These are phyloP conservation scores for Marsdenia floribunda DNA, from an alignment of 257 asterid genomes.

Conservation along the genomic window DNA sequence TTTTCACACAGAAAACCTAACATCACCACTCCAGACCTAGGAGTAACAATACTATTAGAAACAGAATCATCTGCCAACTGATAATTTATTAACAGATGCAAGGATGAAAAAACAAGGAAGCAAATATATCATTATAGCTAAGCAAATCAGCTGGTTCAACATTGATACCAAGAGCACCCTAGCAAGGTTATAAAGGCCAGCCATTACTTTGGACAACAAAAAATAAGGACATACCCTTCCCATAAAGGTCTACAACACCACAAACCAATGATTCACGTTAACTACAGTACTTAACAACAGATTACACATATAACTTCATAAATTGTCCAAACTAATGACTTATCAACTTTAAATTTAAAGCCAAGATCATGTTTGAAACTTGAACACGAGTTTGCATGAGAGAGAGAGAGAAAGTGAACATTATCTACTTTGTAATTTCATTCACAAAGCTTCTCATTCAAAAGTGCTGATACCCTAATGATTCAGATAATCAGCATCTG, in stretches of 20 bases:
- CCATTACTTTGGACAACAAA: constrained; percentile 92
- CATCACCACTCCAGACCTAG: constrained; percentile 92
- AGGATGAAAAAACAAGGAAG: constrained; percentile 11
- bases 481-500: constrained; percentile 72
- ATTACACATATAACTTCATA: not conserved
- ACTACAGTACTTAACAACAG: not conserved
- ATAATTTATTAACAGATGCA: not conserved
- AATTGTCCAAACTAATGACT: not conserved
- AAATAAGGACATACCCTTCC: constrained; percentile 99
- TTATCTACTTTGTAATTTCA: constrained; percentile 82
- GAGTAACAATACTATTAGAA: constrained; percentile 16
- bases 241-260: constrained; percentile 28
- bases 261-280: constrained; percentile 9
- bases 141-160: constrained; percentile 73
- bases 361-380: not conserved
- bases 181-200: constrained; percentile 86
- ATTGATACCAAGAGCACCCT: constrained; percentile 60
- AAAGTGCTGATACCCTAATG: constrained; percentile 77
- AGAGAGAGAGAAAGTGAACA: constrained; percentile 36
- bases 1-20: constrained; percentile 70
- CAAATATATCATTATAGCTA: constrained; percentile 63
- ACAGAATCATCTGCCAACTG: constrained; percentile 6
- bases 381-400: not conserved
- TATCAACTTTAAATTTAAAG: not conserved
- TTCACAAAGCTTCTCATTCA: constrained; percentile 98